These are phyloP conservation scores for Epichloe amarillans DNA, from an alignment of 2,329 filamentous ascomycete species.

Conservation along the genomic window DNA sequence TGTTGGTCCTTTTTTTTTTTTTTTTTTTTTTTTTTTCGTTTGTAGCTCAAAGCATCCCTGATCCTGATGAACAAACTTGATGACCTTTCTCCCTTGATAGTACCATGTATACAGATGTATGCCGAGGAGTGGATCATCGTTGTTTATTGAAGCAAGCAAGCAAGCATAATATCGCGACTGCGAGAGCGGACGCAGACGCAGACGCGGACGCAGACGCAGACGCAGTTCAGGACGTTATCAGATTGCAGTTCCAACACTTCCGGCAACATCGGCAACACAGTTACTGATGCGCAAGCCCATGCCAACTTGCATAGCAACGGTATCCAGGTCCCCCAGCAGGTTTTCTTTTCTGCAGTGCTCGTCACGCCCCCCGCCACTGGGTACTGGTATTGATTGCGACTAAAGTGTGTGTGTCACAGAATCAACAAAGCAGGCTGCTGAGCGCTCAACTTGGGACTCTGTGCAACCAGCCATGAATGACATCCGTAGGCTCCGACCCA, in stretches of 20 bases:
- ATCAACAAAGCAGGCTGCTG: background rate
- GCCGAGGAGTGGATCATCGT: too few species aligned
- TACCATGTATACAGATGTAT: too few species aligned
- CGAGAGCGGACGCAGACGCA: background rate
- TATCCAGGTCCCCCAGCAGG: background rate
- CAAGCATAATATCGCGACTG: background rate
- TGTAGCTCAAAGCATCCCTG: too few species aligned
- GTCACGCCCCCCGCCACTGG: background rate
- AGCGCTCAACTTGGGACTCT: background rate
- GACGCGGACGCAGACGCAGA: too few species aligned
- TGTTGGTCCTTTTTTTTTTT: too few species aligned
- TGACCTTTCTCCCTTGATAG: too few species aligned
- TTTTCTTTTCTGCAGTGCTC: background rate
- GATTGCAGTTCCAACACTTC: background rate
- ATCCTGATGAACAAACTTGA: too few species aligned
- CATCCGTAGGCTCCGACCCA: background rate
- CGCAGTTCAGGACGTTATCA: background rate
- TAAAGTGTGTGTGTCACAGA: background rate
- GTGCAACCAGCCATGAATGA: background rate
- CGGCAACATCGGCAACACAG: background rate
- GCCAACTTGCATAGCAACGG: background rate
- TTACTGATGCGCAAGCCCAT: background rate
- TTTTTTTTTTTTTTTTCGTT: too few species aligned
- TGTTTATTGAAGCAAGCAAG: background rate
- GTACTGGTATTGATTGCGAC: background rate